These are phyloP conservation scores for Boletellus ananas DNA, from an alignment of 768 basidiomycete genomes.

Conservation along the genomic window DNA sequence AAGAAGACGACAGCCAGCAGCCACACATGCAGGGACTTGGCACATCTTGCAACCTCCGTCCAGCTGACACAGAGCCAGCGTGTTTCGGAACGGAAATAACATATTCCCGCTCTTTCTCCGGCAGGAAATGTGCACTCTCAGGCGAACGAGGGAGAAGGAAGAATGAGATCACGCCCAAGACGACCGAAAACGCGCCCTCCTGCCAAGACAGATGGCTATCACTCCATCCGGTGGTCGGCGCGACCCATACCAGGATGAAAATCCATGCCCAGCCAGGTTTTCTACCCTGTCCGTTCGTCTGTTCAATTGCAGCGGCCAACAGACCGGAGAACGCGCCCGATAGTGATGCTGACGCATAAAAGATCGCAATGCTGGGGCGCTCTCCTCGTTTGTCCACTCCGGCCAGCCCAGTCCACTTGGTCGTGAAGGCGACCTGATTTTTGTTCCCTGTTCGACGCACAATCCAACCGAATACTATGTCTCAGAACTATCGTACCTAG, in stretches of 20 bases:
- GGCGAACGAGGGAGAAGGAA: conserved; percentile 47
- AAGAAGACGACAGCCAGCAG: conserved; percentile 50
- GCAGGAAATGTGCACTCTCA: conserved; percentile 47
- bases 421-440: conserved; percentile 83
- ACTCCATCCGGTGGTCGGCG: neutral
- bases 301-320: conserved; percentile 52
- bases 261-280: conserved; percentile 62
- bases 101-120: conserved; percentile 45
- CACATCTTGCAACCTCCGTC: conserved; percentile 48
- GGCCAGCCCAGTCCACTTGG: conserved; percentile 76
- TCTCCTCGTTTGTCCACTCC: conserved; percentile 84
- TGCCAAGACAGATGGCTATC: conserved; percentile 6
- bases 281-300: conserved; percentile 50
- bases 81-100: conserved; percentile 30
- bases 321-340: conserved; percentile 62
- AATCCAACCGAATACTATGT: conserved; percentile 81
- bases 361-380: conserved; percentile 50
- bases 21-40: conserved; percentile 52
- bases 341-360: conserved; percentile 44
- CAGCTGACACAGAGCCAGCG: conserved; percentile 41
- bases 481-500: conserved; percentile 72
- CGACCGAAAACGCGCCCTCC: conserved; percentile 62
- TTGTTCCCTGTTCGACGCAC: conserved; percentile 78
- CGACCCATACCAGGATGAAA: conserved; percentile 44
- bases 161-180: conserved; percentile 52